Conservation (phyloP, 768 basidiomycete genomes). For the Lepiota venenata region DNA sequence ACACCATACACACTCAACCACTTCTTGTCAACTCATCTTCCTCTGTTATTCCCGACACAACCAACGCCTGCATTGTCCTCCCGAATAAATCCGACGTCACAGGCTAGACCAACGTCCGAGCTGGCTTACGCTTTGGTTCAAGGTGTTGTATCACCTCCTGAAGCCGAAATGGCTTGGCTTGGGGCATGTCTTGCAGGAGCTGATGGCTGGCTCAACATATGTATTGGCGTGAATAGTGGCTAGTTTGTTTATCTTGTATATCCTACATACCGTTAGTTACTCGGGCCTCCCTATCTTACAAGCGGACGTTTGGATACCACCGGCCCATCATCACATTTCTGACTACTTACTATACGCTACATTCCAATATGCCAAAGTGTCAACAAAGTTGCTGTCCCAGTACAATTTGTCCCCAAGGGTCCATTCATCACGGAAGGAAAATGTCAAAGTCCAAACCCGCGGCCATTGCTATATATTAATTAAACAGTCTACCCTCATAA, state of each 20-base stretch:
- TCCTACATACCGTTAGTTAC: not conserved
- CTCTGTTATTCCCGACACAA: constrained; percentile 69
- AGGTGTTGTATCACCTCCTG: constrained; percentile 77
- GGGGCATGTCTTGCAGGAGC: constrained; percentile 88
- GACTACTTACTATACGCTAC: too few species aligned
- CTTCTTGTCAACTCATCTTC: constrained; percentile 70
- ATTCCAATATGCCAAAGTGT: too few species aligned
- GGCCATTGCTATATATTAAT: too few species aligned
- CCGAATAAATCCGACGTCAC: constrained; percentile 34
- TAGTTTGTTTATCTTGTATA: not conserved
- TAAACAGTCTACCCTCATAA: too few species aligned
- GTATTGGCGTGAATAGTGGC: constrained; percentile 47
- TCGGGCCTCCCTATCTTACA: constrained; percentile 1
- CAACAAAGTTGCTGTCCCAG: too few species aligned
- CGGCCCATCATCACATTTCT: too few species aligned
- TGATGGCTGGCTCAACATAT: constrained; percentile 94
- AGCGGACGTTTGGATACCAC: too few species aligned
- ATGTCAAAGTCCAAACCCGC: too few species aligned
- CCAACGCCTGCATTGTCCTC: constrained; percentile 42
- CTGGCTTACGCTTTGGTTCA: constrained; percentile 82
- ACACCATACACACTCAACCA: constrained; percentile 65
- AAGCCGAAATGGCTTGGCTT: constrained; percentile 94
- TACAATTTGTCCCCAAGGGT: too few species aligned
- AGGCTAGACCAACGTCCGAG: constrained; percentile 35
- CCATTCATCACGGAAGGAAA: too few species aligned